Evolutionary conservation across 805 yeast genomes (phyloP), one percentile per base, ranked within the genome.

Genomic region (Wickerhamiella vanderwaltii): DNA sequence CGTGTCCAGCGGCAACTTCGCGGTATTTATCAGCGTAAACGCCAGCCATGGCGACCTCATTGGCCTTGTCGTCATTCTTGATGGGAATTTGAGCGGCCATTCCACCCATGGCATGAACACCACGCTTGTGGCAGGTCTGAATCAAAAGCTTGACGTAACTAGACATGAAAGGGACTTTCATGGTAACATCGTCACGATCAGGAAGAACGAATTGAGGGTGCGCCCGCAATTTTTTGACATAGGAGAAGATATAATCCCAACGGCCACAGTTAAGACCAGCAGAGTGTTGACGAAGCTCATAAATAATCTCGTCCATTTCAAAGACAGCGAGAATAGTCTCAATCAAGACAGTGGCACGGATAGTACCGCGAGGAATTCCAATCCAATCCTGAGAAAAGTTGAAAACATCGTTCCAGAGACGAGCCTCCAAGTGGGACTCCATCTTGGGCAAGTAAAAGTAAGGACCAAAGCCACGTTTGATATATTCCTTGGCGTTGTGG

Each of bases 21-120:
- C 83, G 67, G 54, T 73, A 67, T 67, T 77, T 77, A 63, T 77
- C 84, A 55, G 67, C 71, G 52, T 73, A 70, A 43, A 77, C 84
- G 48, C 75, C 76, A 52, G 72, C 77, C 75, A 77, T 71, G 40
- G 82, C 82, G 39, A 64, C 64, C 58, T 64, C 65, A 66, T 77
- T 77, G 51, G 79, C 75, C 42, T 58, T 71, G 34, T 67, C 67
- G 51, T 77, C 82, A 43, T 67, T 65, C 67, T 77, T 77, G 65
- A 77, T 76, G 34, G 84, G 84, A 53, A 77, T 77, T 62, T 75
- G 81, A 12, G 84, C 84, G 45, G 83, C 83, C 84, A 77, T 77
- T 44, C 84, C 84, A 40, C 84, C 84, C 71, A 77, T 73, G 35
- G 84, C 84, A 55, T 77, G 82, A 33, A 77, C 83, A 48, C 78